Conservation (phyloP, 352 stramenopile species). For the Peronospora destructor region DNA sequence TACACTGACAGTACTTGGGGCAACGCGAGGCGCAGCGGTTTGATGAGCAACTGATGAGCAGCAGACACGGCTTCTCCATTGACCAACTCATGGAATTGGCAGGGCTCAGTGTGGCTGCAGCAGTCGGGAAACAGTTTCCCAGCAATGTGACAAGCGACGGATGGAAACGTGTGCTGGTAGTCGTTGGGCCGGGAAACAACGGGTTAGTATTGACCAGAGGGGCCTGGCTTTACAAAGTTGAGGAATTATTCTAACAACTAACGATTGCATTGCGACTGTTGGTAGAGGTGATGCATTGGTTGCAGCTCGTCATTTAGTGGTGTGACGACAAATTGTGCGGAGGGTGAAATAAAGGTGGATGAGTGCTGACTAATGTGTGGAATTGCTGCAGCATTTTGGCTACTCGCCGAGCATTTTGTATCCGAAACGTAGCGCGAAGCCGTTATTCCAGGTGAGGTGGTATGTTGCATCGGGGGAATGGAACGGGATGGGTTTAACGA, state of each 20-base stretch:
- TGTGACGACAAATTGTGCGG: constrained; percentile 4
- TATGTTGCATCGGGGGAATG: no score
- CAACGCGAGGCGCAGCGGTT: constrained; percentile 74
- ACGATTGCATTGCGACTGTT: neutral
- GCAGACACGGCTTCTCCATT: constrained; percentile 84
- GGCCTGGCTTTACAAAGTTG: neutral
- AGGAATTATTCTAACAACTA: neutral
- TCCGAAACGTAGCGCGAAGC: constrained; percentile 84
- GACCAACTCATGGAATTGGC: constrained; percentile 99
- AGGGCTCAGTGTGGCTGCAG: constrained; percentile 91
- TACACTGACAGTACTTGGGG: constrained; percentile 42
- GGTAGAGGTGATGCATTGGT: constrained; percentile 95
- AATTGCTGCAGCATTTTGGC: constrained; percentile 88
- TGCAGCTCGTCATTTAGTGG: constrained; percentile 93
- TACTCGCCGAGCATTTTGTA: constrained; percentile 92
- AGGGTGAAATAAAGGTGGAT: neutral
- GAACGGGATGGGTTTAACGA: neutral
- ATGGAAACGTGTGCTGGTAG: constrained; percentile 78
- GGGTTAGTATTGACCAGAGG: constrained; percentile 42
- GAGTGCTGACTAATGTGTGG: neutral
- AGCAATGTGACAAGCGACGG: neutral
- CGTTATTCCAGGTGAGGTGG: constrained; percentile 60
- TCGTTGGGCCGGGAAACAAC: constrained; percentile 98
- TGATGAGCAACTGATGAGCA: constrained; percentile 89
- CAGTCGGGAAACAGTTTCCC: constrained; percentile 74